Evolutionary conservation across 495 filamentous ascomycete species (phyloP).

Genomic region (Penicillium silybi): DNA sequence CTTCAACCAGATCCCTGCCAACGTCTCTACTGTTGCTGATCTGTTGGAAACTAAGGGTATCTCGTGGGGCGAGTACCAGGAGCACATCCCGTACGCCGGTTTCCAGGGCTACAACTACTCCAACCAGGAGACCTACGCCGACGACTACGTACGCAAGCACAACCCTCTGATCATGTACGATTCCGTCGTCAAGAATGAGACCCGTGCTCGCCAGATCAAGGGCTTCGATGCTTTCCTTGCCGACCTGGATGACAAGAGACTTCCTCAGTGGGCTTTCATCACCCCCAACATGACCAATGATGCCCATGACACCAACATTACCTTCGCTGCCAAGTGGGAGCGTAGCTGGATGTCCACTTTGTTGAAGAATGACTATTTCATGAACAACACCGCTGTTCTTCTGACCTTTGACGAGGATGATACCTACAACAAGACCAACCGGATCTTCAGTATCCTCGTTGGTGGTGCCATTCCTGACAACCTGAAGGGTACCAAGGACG

Average conservation of each 20-base stretch:
- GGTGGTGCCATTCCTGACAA: slow-evolving; percentile 57
- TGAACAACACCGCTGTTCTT: slow-evolving; percentile 43
- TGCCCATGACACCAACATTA: slow-evolving; percentile 66
- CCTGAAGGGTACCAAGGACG: slow-evolving; percentile 58
- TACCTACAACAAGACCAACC: slow-evolving; percentile 52
- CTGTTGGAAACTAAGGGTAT: slow-evolving; percentile 63
- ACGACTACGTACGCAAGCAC: slow-evolving; percentile 74
- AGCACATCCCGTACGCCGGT: slow-evolving; percentile 63
- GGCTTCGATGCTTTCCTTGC: slow-evolving; percentile 59
- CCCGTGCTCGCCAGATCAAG: slow-evolving; percentile 58
- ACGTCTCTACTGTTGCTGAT: slow-evolving; percentile 65
- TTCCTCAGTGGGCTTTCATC: slow-evolving; percentile 72
- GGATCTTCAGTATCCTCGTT: slow-evolving; percentile 56
- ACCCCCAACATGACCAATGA: slow-evolving; percentile 75
- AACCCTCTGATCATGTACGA: slow-evolving; percentile 62
- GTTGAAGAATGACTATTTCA: slow-evolving; percentile 61
- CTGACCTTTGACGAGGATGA: slow-evolving; percentile 64
- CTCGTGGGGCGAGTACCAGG: slow-evolving; percentile 67
- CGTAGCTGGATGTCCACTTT: slow-evolving; percentile 57
- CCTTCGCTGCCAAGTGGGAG: slow-evolving; percentile 56
- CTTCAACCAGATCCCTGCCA: slow-evolving; percentile 51
- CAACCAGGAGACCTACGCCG: slow-evolving; percentile 46
- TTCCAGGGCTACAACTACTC: slow-evolving; percentile 55
- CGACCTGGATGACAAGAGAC: slow-evolving; percentile 50
- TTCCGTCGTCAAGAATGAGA: slow-evolving; percentile 48